Conservation (phyloP, 441 rosid genomes). For the Cnidoscolus chayamansa region DNA sequence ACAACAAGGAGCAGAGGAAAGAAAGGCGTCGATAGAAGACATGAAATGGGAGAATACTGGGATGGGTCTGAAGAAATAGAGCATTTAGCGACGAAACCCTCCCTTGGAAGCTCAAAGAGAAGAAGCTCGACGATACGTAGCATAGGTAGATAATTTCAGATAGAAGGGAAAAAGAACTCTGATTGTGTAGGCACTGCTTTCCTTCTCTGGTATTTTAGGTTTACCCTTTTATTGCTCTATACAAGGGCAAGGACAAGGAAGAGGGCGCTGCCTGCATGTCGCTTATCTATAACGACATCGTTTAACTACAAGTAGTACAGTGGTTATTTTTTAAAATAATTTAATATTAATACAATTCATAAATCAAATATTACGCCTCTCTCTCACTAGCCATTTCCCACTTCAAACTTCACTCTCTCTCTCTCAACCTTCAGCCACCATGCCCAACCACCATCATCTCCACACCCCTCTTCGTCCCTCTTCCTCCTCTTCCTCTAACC, state of each 20-base stretch:
- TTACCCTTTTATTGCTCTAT: background rate
- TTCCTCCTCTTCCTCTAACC: conserved; percentile 33
- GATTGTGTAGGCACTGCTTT: background rate
- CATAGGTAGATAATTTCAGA: conserved; percentile 29
- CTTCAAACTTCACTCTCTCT: too few species aligned
- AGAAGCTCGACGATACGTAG: conserved; percentile 33
- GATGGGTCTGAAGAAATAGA: conserved; percentile 38
- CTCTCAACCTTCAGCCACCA: conserved; percentile 23
- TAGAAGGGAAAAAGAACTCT: background rate
- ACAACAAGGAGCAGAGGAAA: conserved; percentile 33
- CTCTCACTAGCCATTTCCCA: background rate
- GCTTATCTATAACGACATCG: conserved; percentile 1
- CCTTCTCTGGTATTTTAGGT: background rate
- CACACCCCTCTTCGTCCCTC: conserved; percentile 42
- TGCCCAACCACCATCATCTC: conserved; percentile 47
- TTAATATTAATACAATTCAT: too few species aligned
- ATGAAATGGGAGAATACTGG: conserved; percentile 46
- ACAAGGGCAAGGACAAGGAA: too few species aligned
- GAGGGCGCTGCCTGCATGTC: background rate
- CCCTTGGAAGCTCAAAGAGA: conserved; percentile 33
- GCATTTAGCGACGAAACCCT: conserved; percentile 49
- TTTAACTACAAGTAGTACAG: background rate
- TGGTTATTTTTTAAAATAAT: too few species aligned
- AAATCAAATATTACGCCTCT: background rate
- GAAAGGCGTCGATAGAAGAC: conserved; percentile 57